These are phyloP conservation scores for Epichloe brachyelytri DNA, from an alignment of 2,329 filamentous ascomycete species.

Conservation along the genomic window DNA sequence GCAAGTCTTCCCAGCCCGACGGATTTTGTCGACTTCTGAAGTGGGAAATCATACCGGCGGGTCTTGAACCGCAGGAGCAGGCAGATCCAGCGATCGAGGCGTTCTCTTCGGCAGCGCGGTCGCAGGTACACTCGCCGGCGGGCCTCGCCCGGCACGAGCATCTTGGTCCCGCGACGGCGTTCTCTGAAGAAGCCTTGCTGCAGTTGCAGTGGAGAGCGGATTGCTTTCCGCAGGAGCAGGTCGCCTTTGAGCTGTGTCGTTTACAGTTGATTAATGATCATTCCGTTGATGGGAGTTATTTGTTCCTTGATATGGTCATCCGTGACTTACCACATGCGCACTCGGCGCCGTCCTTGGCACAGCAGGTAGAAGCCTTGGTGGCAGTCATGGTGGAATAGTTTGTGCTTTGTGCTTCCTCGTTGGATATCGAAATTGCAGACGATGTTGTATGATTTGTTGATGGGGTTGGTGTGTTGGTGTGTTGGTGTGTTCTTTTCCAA, in stretches of 20 bases:
- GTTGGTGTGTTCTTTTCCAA: too few species aligned
- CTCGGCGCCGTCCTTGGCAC: slow-evolving; percentile 36
- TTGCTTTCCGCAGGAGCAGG: slow-evolving; percentile 83
- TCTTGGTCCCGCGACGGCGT: slow-evolving; percentile 55
- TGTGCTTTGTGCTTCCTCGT: not conserved
- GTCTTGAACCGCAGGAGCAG: slow-evolving; percentile 67
- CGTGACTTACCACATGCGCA: slow-evolving; percentile 45
- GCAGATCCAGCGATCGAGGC: slow-evolving; percentile 41
- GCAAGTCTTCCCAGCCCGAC: not conserved
- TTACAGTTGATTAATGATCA: not conserved
- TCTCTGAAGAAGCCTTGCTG: slow-evolving; percentile 63
- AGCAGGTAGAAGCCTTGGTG: slow-evolving; percentile 38
- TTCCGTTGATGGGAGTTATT: too few species aligned
- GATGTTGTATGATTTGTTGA: not conserved
- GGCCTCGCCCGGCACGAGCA: slow-evolving; percentile 78
- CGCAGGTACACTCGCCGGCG: slow-evolving; percentile 71
- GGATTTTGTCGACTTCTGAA: not conserved
- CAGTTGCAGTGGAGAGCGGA: slow-evolving; percentile 79
- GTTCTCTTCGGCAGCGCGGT: slow-evolving; percentile 60
- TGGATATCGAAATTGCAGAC: not conserved
- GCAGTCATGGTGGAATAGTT: slow-evolving; percentile 17
- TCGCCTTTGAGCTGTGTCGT: slow-evolving; percentile 43
- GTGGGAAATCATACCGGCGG: slow-evolving; percentile 42
- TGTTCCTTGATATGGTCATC: not conserved
- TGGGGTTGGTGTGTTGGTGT: not conserved